Percentiles rank a stretch among this genome's conserved stretches.
Conservation (phyloP, 306 rosid genomes). For the Cyamopsis tetragonoloba region DNA sequence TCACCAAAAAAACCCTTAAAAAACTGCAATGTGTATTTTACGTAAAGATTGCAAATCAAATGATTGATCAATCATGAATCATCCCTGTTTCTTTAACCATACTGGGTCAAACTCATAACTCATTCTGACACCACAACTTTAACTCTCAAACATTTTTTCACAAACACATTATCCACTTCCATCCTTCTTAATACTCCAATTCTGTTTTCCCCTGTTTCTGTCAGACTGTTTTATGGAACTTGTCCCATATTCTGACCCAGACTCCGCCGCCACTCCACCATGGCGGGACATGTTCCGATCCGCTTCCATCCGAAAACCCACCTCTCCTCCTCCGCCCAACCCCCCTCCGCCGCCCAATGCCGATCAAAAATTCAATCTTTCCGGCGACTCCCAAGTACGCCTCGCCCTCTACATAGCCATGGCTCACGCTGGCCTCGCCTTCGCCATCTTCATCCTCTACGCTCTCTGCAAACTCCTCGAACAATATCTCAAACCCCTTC, state of each 20-base stretch:
- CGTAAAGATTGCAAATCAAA: background rate
- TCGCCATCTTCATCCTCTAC: slow-evolving; percentile 49
- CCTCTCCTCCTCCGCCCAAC: slow-evolving; percentile 14
- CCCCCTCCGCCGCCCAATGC: slow-evolving; percentile 1
- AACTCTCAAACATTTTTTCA: no score
- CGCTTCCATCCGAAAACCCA: slow-evolving; percentile 56
- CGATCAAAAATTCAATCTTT: slow-evolving; percentile 17
- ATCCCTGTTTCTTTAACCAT: background rate
- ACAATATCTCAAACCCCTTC: slow-evolving; percentile 64
- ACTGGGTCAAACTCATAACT: background rate
- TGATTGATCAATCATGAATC: background rate
- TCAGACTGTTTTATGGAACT: slow-evolving; percentile 39
- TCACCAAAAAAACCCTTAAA: no score
- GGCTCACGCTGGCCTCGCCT: slow-evolving; percentile 83
- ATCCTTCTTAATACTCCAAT: background rate
- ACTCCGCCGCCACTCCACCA: slow-evolving; percentile 42
- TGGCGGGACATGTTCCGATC: slow-evolving; percentile 91
- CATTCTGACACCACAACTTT: background rate
- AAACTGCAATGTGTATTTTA: background rate
- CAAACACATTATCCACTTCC: background rate
- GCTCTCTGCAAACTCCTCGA: slow-evolving; percentile 56
- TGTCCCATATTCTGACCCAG: slow-evolving; percentile 50
- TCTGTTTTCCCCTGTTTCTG: background rate
- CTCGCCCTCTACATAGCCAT: slow-evolving; percentile 79
- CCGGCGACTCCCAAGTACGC: slow-evolving; percentile 70